Evolutionary conservation across 1,284 basidiomycete species (phyloP), one percentile per base, ranked within the genome.

Genomic region (Anthracocystis walkeri): DNA sequence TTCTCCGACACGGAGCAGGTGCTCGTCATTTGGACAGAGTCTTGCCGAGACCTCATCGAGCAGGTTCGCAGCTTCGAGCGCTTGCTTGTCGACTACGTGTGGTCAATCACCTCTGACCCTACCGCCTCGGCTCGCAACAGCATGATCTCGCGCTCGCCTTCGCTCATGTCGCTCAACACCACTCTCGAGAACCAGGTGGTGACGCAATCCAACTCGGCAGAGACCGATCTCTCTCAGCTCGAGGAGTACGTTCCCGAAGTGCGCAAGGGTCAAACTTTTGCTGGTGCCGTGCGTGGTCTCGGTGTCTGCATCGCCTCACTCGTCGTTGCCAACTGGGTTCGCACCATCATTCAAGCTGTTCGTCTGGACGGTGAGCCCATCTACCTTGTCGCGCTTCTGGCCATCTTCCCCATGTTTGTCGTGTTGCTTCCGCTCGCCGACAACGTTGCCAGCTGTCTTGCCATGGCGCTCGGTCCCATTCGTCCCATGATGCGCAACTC

Each of bases 1-100:
- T 93, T 94, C 85, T 89, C 93, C 65, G 89, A 92, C 42, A 90
- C 91, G 80, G 92, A 93, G 79, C 89, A 89, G 31, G 90, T 92
- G 18, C 86, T 93, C 44, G 87, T 92, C 51, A 88, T 91, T 40
- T 94, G 92, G 92, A 89, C 91, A 5, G 92, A 93, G 62, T 65
- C 62, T 82, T 88, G 90, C 78, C 87, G 93, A 59, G 90, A 75
- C 52, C 51, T 59, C 33, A 61, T 67, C 44, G 57, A 77, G 66
- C 74, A 72, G 33, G 83, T 83, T 8, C 83, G 84, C 58, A 90
- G 90, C 65, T 90, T 93, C 75, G 91, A 93, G 76, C 89, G 90
- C 45, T 90, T 90, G 82, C 87, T 94, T 77, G 92, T 93, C 86
- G 90, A 91, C 77, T 90, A 93, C 60, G 90, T 93, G 48, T 93